These are phyloP conservation scores for Kokia cookei DNA, from an alignment of 441 rosid genomes.

Conservation along the genomic window DNA sequence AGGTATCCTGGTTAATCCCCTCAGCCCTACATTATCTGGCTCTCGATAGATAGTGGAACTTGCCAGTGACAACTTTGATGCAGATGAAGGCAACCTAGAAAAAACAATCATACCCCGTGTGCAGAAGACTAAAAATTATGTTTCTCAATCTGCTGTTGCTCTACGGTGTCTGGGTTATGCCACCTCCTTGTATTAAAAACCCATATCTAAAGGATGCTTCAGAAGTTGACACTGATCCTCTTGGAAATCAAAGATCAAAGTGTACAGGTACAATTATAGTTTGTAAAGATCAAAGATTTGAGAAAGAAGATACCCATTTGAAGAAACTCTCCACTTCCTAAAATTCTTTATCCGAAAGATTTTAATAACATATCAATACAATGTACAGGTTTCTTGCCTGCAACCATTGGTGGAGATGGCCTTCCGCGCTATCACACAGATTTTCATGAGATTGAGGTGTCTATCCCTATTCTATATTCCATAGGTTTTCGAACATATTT, in stretches of 20 bases:
- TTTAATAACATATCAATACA: conserved; percentile 3
- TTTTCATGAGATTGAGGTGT: conserved; percentile 92
- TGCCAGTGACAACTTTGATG: conserved; percentile 32
- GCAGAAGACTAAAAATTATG: conserved; percentile 48
- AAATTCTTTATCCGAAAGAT: not conserved
- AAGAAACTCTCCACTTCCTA: not conserved
- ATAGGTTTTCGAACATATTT: not conserved
- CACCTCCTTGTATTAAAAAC: conserved; percentile 90
- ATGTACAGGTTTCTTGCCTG: conserved; percentile 58
- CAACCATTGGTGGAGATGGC: conserved; percentile 57
- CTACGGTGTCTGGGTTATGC: conserved; percentile 76
- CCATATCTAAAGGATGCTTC: conserved; percentile 63
- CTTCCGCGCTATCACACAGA: conserved; percentile 87
- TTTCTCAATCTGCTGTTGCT: conserved; percentile 79
- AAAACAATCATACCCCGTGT: conserved; percentile 19
- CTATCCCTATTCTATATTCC: not conserved
- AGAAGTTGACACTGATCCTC: conserved; percentile 50
- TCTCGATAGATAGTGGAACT: conserved; percentile 37
- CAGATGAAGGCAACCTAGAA: conserved; percentile 37
- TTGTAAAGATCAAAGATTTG: not conserved
- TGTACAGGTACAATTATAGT: conserved; percentile 50
- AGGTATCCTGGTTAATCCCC: conserved; percentile 24
- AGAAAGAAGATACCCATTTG: not conserved
- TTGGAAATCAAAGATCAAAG: conserved; percentile 71
- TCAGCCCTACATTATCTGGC: conserved; percentile 37